phyloP scores from a whole-genome alignment of 176 grass and related monocot genomes.

The Phragmites australis region DNA sequence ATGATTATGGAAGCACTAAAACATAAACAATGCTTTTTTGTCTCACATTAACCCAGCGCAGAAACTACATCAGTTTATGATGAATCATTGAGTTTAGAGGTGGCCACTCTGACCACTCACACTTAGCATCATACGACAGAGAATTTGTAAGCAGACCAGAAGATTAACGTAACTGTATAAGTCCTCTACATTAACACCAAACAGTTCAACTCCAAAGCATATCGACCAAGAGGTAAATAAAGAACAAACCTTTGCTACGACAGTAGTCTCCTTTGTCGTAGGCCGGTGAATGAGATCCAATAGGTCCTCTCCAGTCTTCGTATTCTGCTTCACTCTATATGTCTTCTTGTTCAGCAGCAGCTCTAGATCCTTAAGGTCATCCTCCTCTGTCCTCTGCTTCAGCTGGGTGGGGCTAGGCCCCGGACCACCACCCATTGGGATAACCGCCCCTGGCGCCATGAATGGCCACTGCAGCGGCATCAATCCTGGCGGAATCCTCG shows the following conservation, averaged over 20 bases:
- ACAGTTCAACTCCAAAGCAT: background rate
- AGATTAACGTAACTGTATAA: background rate
- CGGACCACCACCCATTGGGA: slow-evolving; percentile 37
- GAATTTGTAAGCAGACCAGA: background rate
- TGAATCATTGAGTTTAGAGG: background rate
- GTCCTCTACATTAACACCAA: background rate
- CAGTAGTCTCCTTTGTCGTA: slow-evolving; percentile 88
- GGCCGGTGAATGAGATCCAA: slow-evolving; percentile 97
- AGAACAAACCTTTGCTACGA: slow-evolving; percentile 88
- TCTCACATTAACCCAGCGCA: too few relatives aligned
- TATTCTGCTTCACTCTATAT: slow-evolving; percentile 88
- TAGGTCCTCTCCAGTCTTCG: slow-evolving; percentile 96
- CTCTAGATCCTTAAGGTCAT: slow-evolving; percentile 94
- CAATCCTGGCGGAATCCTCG: slow-evolving; percentile 58
- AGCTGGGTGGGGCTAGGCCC: slow-evolving; percentile 30
- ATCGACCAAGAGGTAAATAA: background rate
- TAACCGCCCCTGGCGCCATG: slow-evolving; percentile 47
- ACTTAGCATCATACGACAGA: background rate
- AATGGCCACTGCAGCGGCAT: slow-evolving; percentile 68
- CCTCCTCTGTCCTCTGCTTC: slow-evolving; percentile 75
- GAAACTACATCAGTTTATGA: too few relatives aligned
- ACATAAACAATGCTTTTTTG: background rate
- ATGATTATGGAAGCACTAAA: background rate
- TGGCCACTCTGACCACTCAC: background rate
- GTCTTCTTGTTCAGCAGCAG: slow-evolving; percentile 82